phyloP scores from a whole-genome alignment of 345 rosid species.

The Hibiscus syriacus region DNA sequence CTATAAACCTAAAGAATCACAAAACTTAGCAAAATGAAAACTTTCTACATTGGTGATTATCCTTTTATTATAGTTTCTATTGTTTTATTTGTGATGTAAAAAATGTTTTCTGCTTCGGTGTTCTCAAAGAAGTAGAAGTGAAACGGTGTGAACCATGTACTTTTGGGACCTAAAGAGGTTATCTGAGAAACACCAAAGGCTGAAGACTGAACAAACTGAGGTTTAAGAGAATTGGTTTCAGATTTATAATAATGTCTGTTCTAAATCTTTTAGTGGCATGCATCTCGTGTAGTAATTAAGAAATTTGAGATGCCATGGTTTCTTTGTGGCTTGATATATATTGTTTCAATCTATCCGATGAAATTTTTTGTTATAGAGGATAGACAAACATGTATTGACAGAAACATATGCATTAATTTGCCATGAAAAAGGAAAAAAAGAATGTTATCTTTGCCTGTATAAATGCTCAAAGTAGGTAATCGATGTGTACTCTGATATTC shows the following conservation, averaged over 20 bases:
- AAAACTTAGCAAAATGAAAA: too few species aligned
- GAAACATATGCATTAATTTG: background rate
- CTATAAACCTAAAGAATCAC: too few species aligned
- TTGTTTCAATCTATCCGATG: background rate
- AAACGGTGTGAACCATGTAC: background rate
- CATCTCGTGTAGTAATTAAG: background rate
- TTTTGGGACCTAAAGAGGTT: conserved; percentile 6
- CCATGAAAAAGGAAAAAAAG: background rate
- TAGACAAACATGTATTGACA: background rate
- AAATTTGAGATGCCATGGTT: background rate
- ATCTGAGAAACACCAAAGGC: background rate
- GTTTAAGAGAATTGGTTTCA: background rate
- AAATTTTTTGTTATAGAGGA: background rate
- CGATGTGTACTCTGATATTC: background rate
- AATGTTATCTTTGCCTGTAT: background rate
- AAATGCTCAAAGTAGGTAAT: background rate
- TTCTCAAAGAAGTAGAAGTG: conserved; percentile 10
- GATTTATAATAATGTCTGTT: conserved; percentile 1
- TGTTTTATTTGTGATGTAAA: too few species aligned
- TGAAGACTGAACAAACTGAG: background rate
- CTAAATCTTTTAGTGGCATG: background rate
- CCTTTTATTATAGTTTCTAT: background rate
- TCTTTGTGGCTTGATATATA: background rate
- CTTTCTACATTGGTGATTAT: too few species aligned
- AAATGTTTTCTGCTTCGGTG: background rate